Evolutionary conservation across 208 protist genomes (phyloP), one percentile per base, ranked within the genome.

Genomic region (Crithidia fasciculata): DNA sequence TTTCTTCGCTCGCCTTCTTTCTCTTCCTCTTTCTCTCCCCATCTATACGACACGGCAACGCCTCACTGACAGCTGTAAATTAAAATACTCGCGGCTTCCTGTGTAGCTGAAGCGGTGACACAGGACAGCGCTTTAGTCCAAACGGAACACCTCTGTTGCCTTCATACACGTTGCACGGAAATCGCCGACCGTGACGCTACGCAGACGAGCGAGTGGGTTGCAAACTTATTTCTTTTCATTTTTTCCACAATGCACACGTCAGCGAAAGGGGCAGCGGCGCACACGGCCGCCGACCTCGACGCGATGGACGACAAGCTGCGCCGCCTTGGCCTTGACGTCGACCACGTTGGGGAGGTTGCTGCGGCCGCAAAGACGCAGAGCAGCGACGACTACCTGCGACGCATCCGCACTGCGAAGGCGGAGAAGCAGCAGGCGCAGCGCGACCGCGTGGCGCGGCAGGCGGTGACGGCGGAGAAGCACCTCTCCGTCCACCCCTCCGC

Each of bases 271-370:
- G 18, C 72, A 19, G 75, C 85, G 15, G 67, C 69, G 40, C 81
- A 89, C 45, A 92, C 85, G 2, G 75, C 80, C 8, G 65, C 74
- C 0, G 86, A 74, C 15, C 65, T 96, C 37, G 82, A 88, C 69
- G 74, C 59, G 4, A 92, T 96, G 88, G 91, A 96, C 54, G 86
- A 94, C 45, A 94, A 90, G 55, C 80, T 96, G 56, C 81, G 85
- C 8, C 87, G 83, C 19, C 69, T 94, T 4, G 91, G 91, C 7
- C 73, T 96, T 4, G 61, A 74, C 50, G 67, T 79, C 1, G 74
- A 77, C 18, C 64, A 80, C 50, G 78, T 78, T 10, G 43, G 55
- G 13, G 52, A 59, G 37, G 62, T 68, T 45, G 53, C 41, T 8
- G 6, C 8, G 13, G 12, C 15, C 3, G 36, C n/a, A 16, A 41